These are phyloP conservation scores for Leucoagaricus sp. DNA, from an alignment of 1,284 basidiomycete genomes.

Conservation along the genomic window DNA sequence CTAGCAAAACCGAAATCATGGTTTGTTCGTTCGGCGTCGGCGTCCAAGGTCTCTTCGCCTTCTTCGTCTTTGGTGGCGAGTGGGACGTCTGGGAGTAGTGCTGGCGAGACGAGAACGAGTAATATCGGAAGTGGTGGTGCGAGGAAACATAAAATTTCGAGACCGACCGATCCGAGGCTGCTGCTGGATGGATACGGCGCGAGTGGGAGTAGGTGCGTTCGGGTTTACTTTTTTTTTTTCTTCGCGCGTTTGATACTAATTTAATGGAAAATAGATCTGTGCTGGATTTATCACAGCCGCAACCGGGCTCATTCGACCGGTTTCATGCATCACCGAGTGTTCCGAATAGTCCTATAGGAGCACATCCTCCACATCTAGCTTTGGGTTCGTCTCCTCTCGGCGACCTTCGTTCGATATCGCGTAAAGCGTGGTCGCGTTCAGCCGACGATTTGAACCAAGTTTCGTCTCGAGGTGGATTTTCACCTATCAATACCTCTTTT, in stretches of 20 bases:
- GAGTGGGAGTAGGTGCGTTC: constrained; percentile 51
- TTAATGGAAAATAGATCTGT: constrained; percentile 52
- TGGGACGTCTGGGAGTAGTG: background rate
- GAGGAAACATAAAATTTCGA: constrained; percentile 79
- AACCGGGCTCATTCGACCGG: constrained; percentile 47
- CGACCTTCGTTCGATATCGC: constrained; percentile 67
- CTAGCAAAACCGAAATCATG: constrained; percentile 45
- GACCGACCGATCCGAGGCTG: constrained; percentile 77
- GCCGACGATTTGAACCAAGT: constrained; percentile 70
- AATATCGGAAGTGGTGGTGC: constrained; percentile 38
- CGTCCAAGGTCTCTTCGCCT: constrained; percentile 38
- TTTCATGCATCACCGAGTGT: constrained; percentile 33
- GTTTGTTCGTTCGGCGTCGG: constrained; percentile 44
- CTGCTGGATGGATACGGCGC: constrained; percentile 54
- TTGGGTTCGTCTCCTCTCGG: constrained; percentile 41
- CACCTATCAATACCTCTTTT: constrained; percentile 52
- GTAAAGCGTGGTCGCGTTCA: constrained; percentile 75
- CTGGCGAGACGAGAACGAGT: constrained; percentile 51
- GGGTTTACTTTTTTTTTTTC: constrained; percentile 11
- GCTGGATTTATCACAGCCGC: constrained; percentile 59
- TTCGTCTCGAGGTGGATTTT: constrained; percentile 36
- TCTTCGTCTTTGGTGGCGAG: constrained; percentile 3
- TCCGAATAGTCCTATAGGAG: constrained; percentile 38
- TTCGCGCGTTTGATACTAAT: constrained; percentile 4
- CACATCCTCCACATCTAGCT: constrained; percentile 19